phyloP scores from a whole-genome alignment of 805 yeast genomes.

The Sugiyamaella floridensis region DNA sequence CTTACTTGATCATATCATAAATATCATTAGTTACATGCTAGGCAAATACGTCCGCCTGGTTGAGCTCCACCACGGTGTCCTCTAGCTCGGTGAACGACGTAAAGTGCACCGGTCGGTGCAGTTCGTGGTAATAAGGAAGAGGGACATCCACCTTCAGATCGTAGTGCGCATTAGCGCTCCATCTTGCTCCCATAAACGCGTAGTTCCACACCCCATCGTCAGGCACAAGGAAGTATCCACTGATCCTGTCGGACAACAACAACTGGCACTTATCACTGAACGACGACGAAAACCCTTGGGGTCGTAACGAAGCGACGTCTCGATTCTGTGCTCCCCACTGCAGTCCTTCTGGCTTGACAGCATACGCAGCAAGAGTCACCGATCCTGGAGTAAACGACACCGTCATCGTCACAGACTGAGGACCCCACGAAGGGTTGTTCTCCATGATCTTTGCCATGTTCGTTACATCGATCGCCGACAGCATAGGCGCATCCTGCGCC shows the following conservation, averaged over 20 bases:
- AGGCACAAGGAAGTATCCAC: constrained; percentile 85
- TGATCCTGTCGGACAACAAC: constrained; percentile 62
- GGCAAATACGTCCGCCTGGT: constrained; percentile 57
- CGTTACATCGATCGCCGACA: constrained; percentile 67
- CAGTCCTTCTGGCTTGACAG: constrained; percentile 56
- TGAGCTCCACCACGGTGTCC: constrained; percentile 40
- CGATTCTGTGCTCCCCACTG: constrained; percentile 69
- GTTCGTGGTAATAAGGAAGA: constrained; percentile 70
- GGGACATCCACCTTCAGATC: constrained; percentile 74
- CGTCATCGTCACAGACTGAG: constrained; percentile 47
- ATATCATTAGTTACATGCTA: constrained; percentile 19
- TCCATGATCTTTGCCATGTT: constrained; percentile 42
- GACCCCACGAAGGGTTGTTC: constrained; percentile 34
- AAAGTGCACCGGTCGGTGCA: constrained; percentile 87
- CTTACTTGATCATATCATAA: background rate
- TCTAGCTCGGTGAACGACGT: constrained; percentile 60
- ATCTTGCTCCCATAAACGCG: constrained; percentile 78
- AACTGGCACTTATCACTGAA: constrained; percentile 63
- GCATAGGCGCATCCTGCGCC: constrained; percentile 51
- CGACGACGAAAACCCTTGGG: constrained; percentile 57
- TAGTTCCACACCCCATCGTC: constrained; percentile 83
- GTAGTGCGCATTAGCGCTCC: constrained; percentile 56
- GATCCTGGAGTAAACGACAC: constrained; percentile 81
- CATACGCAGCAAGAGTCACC: constrained; percentile 63
- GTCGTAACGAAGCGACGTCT: constrained; percentile 48